These are phyloP conservation scores for Verticillium klebahnii DNA, from an alignment of 2,329 filamentous ascomycete species.

Conservation along the genomic window DNA sequence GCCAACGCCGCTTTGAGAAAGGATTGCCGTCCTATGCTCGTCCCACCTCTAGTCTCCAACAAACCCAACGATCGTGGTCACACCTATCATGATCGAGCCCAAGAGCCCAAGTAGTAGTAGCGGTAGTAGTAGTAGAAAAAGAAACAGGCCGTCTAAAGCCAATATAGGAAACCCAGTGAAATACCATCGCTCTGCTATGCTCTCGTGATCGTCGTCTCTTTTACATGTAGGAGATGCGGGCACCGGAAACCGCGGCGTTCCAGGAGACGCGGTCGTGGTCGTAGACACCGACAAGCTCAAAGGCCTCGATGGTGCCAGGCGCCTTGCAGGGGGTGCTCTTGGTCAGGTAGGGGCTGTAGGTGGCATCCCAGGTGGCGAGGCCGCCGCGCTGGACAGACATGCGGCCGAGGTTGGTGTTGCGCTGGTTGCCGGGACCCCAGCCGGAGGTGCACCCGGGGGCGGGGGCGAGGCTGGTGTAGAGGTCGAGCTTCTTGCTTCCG, in stretches of 20 bases:
- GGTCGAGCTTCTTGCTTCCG: constrained; percentile 20
- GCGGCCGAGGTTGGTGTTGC: constrained; percentile 15
- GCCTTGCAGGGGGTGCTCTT: constrained; percentile 11
- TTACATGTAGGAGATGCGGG: constrained; percentile 10
- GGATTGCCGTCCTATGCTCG: neutral
- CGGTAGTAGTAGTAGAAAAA: no score
- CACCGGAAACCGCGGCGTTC: constrained; percentile 4
- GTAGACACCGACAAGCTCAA: constrained; percentile 13
- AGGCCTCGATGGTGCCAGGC: constrained; percentile 7
- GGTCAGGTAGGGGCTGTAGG: constrained; percentile 9
- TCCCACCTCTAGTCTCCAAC: neutral
- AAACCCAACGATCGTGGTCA: neutral
- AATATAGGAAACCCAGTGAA: neutral
- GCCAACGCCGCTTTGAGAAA: neutral
- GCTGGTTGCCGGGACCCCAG: constrained; percentile 21
- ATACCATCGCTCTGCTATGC: neutral
- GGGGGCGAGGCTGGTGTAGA: constrained; percentile 18
- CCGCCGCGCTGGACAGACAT: constrained; percentile 2
- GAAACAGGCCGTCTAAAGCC: neutral
- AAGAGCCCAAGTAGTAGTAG: no score
- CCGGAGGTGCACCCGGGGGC: constrained; percentile 14
- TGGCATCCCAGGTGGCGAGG: constrained; percentile 10
- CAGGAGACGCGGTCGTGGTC: constrained; percentile 11
- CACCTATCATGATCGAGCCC: neutral
- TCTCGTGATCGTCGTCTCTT: neutral